Conservation (phyloP, 2,329 filamentous ascomycete species). For the Phialemonium atrogriseum region DNA sequence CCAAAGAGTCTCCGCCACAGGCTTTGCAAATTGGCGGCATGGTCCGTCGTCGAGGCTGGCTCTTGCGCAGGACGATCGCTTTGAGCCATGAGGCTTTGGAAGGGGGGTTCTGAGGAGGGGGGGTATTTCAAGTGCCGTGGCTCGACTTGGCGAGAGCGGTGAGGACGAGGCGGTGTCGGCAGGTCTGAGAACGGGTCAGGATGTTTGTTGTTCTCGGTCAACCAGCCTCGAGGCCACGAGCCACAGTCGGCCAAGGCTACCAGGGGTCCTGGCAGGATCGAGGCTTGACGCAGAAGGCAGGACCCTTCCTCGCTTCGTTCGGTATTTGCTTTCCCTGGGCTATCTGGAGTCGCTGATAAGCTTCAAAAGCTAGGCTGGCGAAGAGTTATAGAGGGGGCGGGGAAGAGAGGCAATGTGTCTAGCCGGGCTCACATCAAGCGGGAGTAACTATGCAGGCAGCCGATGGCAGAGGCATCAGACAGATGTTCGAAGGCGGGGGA, state of each 20-base stretch:
- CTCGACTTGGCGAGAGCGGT: no score
- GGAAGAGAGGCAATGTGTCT: not conserved
- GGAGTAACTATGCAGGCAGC: not conserved
- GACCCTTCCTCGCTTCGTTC: no score
- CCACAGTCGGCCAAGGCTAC: no score
- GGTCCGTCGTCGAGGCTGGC: constrained; percentile 9
- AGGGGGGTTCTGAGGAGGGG: no score
- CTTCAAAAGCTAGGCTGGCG: not conserved
- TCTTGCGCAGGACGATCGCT: constrained; percentile 10
- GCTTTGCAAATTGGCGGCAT: constrained; percentile 11
- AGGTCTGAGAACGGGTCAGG: no score
- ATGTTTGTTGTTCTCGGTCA: no score
- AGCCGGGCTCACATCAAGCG: constrained; percentile 3
- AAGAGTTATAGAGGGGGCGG: not conserved
- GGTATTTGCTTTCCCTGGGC: not conserved
- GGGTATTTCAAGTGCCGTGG: no score
- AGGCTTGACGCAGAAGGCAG: not conserved
- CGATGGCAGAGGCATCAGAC: not conserved
- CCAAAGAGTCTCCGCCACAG: constrained; percentile 17
- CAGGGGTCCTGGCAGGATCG: no score
- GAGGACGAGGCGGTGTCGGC: no score
- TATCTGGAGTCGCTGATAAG: not conserved
- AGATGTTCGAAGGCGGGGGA: not conserved
- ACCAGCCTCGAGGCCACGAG: no score
- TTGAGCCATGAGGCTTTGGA: constrained; percentile 18